A percentile compares a stretch with the other conserved stretches of the same genome.
Evolutionary conservation across 2,329 filamentous ascomycete genomes (phyloP).

Genomic region (Akanthomyces lecanii): DNA sequence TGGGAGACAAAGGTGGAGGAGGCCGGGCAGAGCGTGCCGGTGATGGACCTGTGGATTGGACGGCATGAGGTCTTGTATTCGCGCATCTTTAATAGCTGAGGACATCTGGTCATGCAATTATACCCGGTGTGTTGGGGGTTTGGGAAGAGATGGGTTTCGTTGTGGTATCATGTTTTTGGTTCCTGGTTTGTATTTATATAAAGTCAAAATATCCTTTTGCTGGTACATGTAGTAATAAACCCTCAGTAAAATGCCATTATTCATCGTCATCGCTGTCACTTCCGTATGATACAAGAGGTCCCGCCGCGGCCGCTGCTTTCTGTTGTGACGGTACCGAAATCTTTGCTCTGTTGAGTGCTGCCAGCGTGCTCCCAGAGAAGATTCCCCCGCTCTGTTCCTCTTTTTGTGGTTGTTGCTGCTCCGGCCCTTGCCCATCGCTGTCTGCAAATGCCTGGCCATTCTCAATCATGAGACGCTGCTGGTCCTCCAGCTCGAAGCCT

Average conservation of each 20-base stretch:
- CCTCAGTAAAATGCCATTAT: conserved; percentile 23
- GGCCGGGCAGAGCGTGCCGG: conserved; percentile 70
- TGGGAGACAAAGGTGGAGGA: conserved; percentile 57
- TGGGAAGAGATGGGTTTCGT: neutral
- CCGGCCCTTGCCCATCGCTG: conserved; percentile 36
- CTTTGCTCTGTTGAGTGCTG: conserved; percentile 62
- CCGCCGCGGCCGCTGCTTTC: conserved; percentile 50
- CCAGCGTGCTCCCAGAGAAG: conserved; percentile 76
- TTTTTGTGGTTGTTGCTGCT: conserved; percentile 28
- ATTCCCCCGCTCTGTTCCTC: conserved; percentile 54
- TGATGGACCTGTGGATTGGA: conserved; percentile 79
- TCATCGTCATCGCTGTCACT: conserved; percentile 74
- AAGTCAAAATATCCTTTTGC: neutral
- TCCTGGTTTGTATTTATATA: conserved; percentile 18
- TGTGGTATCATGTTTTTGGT: conserved; percentile 29
- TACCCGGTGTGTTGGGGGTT: neutral
- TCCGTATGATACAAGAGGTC: conserved; percentile 81
- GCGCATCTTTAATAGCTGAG: conserved; percentile 77
- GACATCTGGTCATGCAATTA: neutral
- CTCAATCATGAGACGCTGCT: conserved; percentile 56
- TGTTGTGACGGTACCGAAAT: conserved; percentile 52
- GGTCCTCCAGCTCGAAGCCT: conserved; percentile 60
- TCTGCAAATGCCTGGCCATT: conserved; percentile 46
- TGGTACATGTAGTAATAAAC: conserved; percentile 20
- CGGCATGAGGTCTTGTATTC: conserved; percentile 80